Percentiles rank a stretch among this genome's conserved stretches.
Conservation (phyloP, 108 stramenopile genomes). For the Mediolabrus comicus region DNA sequence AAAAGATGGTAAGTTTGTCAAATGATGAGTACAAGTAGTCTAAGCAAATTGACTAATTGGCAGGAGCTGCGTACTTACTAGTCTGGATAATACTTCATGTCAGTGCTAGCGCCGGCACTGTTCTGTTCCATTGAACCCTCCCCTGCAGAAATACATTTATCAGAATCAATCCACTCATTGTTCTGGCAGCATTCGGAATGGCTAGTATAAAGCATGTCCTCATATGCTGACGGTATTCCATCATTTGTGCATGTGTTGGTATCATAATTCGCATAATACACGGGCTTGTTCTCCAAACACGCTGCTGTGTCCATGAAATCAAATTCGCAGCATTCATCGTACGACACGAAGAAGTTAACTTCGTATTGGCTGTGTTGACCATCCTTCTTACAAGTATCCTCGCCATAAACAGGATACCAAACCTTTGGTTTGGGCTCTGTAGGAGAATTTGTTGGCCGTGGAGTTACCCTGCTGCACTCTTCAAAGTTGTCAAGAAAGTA, state of each 20-base stretch:
- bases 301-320: constrained; percentile 3
- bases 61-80: neutral
- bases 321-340: constrained; percentile 25
- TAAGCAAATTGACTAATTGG: neutral
- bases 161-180: neutral
- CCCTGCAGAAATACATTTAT: neutral
- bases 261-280: constrained; percentile 1
- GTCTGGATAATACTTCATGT: neutral
- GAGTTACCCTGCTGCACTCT: constrained; percentile 9
- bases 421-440: neutral
- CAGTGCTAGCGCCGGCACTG: neutral
- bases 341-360: constrained; percentile 19
- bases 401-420: constrained; percentile 12
- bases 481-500: constrained; percentile 2
- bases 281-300: constrained; percentile 2
- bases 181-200: neutral
- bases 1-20: neutral
- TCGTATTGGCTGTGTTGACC: constrained; percentile 2
- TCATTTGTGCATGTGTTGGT: neutral
- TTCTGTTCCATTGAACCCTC: neutral
- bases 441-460: constrained; percentile 4
- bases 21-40: neutral
- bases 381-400: constrained; percentile 21
- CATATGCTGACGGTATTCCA: neutral
- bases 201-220: neutral